Base-by-base conservation (phyloP, 768 basidiomycete species). In the Gelatoporia subvermispora region DNA sequence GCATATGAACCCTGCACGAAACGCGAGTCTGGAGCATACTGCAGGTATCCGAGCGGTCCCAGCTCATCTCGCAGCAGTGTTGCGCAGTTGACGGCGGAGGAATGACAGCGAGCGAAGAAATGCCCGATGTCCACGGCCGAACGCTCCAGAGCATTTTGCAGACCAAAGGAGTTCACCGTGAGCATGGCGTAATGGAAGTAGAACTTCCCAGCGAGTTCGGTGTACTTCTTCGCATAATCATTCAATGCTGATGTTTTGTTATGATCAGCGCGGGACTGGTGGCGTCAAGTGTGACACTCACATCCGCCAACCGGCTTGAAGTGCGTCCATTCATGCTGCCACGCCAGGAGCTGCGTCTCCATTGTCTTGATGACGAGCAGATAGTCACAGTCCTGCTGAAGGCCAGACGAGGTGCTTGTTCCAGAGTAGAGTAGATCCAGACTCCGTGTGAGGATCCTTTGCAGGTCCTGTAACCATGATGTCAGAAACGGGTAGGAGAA, bases 1-100 rank as follows among this genome's bases (percentile, higher is more conserved):
- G 92, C 93, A 66, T 98, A 96, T n/a, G 87, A 88, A 39, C 80
- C 81, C 70, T 89, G 85, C 8, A 98, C 94, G 54, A 89, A 95
- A 58, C 88, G 86, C 4, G 89, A 87, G 65, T 98, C 94, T 3
- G 93, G 88, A 0, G 88, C 80, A 66, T 91, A 94, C 54, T 77
- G 83, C 64, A 96, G 70, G 57, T 74, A 86, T 1, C 88, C 92
- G 20, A 72, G 71, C 1, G 90, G 87, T 0, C 82, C 86, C 21
- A 95, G 74, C 52, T 85, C 75, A 56, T 95, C 93, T 16, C 85
- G 80, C 17, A 93, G 81, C 40, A 92, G 68, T 28, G 70, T 70
- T 15, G 86, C 85, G 61, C 86, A 84, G 7, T 80, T 71, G 22
- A 78, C 81, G 2, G 90, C 90, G 8, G 80, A 76, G 3, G 78